These are phyloP conservation scores for Prunus campanulata DNA, from an alignment of 306 rosid species.

Conservation along the genomic window DNA sequence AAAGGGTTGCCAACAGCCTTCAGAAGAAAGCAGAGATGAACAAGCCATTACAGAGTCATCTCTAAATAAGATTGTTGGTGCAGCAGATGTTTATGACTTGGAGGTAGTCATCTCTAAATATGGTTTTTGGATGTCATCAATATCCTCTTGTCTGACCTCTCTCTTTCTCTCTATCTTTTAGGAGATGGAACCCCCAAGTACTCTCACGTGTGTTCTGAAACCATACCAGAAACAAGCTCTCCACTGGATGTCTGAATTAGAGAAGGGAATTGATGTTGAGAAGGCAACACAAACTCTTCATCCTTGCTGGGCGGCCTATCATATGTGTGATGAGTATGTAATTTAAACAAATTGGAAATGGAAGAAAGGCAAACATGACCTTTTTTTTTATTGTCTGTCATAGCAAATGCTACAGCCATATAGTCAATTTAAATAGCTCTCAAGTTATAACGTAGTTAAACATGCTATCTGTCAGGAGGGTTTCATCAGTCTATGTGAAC, in stretches of 20 bases:
- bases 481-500: constrained; percentile 59
- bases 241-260: constrained; percentile 78
- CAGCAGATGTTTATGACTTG: constrained; percentile 63
- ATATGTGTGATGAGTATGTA: constrained; percentile 64
- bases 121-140: constrained; percentile 6
- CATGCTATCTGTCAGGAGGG: constrained; percentile 43
- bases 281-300: constrained; percentile 60
- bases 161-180: constrained; percentile 18
- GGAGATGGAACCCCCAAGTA: constrained; percentile 72
- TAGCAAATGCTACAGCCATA: not conserved
- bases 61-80: constrained; percentile 69
- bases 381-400: not conserved
- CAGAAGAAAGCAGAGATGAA: constrained; percentile 54
- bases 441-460: not conserved
- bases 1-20: constrained; percentile 42
- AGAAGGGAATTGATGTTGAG: constrained; percentile 56
- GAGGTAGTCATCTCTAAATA: constrained; percentile 41
- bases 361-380: not conserved
- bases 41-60: constrained; percentile 70
- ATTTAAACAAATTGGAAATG: constrained; percentile 1
- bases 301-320: constrained; percentile 90
- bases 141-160: not conserved
- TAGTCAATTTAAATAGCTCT: not conserved
- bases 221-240: constrained; percentile 93
- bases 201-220: constrained; percentile 56